Base-by-base conservation (phyloP, 306 rosid genomes). In the Cucurbita moschata region DNA sequence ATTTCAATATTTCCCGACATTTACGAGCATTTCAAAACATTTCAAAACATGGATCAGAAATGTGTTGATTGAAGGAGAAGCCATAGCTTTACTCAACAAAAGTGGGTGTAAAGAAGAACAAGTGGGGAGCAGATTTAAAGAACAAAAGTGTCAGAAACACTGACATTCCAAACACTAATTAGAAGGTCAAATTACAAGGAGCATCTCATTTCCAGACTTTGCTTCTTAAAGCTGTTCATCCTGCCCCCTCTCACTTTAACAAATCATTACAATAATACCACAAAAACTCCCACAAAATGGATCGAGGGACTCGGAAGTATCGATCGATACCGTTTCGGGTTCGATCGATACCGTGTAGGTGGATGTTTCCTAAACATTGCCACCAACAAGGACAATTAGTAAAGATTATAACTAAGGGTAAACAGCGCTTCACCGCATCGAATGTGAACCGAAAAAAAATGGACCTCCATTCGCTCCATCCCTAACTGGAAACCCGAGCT, bases 401-500 rank as follows among this genome's bases (percentile, higher is more conserved):
- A 54, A 50, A 59, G 54, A 73, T 76, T 84, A 81, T 19, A 19
- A 19, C 19, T 19, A 19, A 19, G 19, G 19, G 19, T 19, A 19
- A 19, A 19, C 19, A 19, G 19, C 19, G 19, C 19, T 19, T 72
- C 85, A 69, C 83, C 83, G 80, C 81, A 77, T 81, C 79, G 96
- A 89, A 92, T 92, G 90, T 76, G 88, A 86, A 85, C 85, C 84
- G 57, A 43, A 87, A 87, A 83, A 81, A 83, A 81, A 75, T 84
- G 49, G 85, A 87, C 98, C 98, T 87, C 97, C 94, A 80, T 82
- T 87, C 81, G 96, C 96, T 90, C 96, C 85, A 77, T 90, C 84
- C 96, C 90, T 83, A 82, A 64, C 51, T 68, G 96, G 96, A 90
- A 87, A 79, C 73, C 71, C 81, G 87, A 90, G 97, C 99, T 81